phyloP scores from a whole-genome alignment of 345 rosid genomes.

The Lepidium didymum region DNA sequence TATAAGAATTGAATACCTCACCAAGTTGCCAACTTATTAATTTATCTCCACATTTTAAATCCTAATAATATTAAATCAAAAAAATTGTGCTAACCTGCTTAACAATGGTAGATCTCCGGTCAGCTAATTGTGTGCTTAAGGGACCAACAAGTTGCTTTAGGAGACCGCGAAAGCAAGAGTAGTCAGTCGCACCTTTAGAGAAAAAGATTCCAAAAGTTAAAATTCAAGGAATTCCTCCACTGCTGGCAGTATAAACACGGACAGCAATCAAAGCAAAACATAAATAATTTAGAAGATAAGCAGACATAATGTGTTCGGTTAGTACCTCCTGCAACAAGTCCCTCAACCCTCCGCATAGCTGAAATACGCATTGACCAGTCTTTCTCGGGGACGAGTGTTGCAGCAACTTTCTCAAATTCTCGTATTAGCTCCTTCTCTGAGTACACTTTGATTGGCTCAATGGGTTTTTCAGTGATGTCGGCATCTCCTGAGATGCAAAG shows the following conservation, averaged over 20 bases:
- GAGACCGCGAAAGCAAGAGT: slow-evolving; percentile 80
- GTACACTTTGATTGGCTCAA: slow-evolving; percentile 82
- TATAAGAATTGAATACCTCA: neutral
- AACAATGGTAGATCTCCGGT: slow-evolving; percentile 92
- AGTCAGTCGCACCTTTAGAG: slow-evolving; percentile 75
- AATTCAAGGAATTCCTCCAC: neutral
- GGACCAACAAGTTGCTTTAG: slow-evolving; percentile 92
- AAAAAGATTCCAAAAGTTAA: slow-evolving; percentile 6
- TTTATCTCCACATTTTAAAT: slow-evolving; percentile 9
- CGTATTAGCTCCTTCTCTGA: slow-evolving; percentile 91
- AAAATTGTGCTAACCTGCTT: slow-evolving; percentile 60
- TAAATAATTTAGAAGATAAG: neutral
- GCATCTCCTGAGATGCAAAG: slow-evolving; percentile 55
- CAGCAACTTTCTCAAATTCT: slow-evolving; percentile 87
- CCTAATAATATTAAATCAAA: neutral
- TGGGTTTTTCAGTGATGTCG: slow-evolving; percentile 65
- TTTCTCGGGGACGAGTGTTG: slow-evolving; percentile 89
- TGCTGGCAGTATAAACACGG: slow-evolving; percentile 4
- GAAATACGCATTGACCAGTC: slow-evolving; percentile 98
- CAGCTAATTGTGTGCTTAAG: slow-evolving; percentile 75
- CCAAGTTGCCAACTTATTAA: neutral
- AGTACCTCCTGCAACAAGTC: slow-evolving; percentile 89
- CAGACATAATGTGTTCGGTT: neutral
- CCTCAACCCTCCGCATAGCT: slow-evolving; percentile 98
- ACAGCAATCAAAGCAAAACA: neutral